A percentile compares a stretch with the other conserved stretches of the same genome.
Conservation (phyloP, 192 early-diverging fungal genomes). For the Phycomyces nitens region DNA sequence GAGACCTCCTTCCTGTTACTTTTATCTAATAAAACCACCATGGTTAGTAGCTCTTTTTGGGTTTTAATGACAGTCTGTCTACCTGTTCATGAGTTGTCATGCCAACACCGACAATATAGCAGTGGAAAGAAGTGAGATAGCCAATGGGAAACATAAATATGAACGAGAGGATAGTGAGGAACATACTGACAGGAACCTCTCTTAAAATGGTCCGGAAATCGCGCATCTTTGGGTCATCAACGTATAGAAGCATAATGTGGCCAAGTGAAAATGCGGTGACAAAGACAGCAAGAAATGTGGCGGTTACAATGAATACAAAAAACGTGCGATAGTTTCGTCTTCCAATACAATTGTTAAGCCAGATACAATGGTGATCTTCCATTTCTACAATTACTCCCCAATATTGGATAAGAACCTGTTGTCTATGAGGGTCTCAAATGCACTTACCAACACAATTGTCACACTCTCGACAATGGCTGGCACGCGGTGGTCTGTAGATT, state of each 20-base stretch:
- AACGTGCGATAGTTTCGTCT: constrained; percentile 80
- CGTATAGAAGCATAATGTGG: constrained; percentile 40
- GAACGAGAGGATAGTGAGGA: constrained; percentile 63
- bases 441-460: constrained; percentile 81
- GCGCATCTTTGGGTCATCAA: background rate
- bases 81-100: constrained; percentile 88
- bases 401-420: background rate
- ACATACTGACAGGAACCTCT: constrained; percentile 35
- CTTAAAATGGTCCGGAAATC: constrained; percentile 5
- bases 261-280: constrained; percentile 58
- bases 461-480: constrained; percentile 85
- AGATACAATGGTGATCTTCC: constrained; percentile 90
- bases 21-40: constrained; percentile 6
- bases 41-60: too few species aligned
- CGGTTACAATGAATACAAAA: constrained; percentile 66
- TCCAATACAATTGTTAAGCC: constrained; percentile 93
- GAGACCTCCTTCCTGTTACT: constrained; percentile 25
- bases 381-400: constrained; percentile 58
- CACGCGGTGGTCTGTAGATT: constrained; percentile 84
- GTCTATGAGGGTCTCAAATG: background rate
- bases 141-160: constrained; percentile 60
- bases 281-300: constrained; percentile 60
- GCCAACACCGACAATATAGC: constrained; percentile 62
- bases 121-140: constrained; percentile 71
- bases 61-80: too few species aligned